These are phyloP conservation scores for Wallacemonas rigidus DNA, from an alignment of 208 protist species.

Conservation along the genomic window DNA sequence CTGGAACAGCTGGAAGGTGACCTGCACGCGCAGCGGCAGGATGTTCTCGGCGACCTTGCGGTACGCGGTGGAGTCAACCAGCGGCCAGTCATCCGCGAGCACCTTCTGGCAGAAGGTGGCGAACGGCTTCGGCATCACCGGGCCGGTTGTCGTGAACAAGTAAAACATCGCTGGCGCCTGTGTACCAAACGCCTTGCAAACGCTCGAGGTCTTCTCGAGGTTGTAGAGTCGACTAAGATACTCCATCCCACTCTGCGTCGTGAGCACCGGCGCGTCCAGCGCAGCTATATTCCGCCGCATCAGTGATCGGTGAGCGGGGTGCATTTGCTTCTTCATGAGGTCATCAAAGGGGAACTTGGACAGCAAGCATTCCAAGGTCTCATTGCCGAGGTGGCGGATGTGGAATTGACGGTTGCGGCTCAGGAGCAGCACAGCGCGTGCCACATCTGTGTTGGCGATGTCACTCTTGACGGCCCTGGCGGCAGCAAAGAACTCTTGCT, in stretches of 20 bases:
- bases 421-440: slow-evolving; percentile 4
- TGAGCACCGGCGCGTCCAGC: slow-evolving; percentile 62
- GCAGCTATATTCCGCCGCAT: slow-evolving; percentile 51
- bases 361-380: background rate
- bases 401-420: slow-evolving; percentile 17
- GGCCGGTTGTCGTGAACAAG: slow-evolving; percentile 70
- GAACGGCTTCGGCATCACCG: slow-evolving; percentile 63
- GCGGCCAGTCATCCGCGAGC: slow-evolving; percentile 82
- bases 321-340: slow-evolving; percentile 5
- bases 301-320: slow-evolving; percentile 7
- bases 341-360: slow-evolving; percentile 3
- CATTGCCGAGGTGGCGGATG: slow-evolving; percentile 1
- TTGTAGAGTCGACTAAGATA: slow-evolving; percentile 48
- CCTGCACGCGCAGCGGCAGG: slow-evolving; percentile 79
- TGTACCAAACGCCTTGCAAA: slow-evolving; percentile 50
- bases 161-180: slow-evolving; percentile 63
- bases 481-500: slow-evolving; percentile 47
- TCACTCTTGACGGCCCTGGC: slow-evolving; percentile 39
- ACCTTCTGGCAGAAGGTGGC: slow-evolving; percentile 58
- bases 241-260: slow-evolving; percentile 25
- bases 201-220: slow-evolving; percentile 19
- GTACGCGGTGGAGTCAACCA: slow-evolving; percentile 78
- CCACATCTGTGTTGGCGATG: slow-evolving; percentile 31
- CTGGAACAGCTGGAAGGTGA: slow-evolving; percentile 68
- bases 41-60: slow-evolving; percentile 69